phyloP scores from a whole-genome alignment of 805 yeast genomes.

The Saturnispora ahearnii region DNA sequence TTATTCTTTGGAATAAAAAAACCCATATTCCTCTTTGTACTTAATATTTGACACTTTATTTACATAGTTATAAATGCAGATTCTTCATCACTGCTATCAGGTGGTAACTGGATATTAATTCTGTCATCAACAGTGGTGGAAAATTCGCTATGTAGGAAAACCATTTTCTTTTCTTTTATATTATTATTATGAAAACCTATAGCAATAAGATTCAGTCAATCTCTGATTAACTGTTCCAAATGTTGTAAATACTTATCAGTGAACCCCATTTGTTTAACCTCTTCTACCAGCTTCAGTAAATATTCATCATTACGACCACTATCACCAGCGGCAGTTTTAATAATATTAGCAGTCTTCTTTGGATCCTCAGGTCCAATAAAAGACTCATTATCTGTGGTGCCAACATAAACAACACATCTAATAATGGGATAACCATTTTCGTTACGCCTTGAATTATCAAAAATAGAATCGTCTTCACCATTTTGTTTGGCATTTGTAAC shows the following conservation, averaged over 20 bases:
- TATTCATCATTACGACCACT: constrained; percentile 78
- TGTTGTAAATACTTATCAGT: constrained; percentile 36
- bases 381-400: constrained; percentile 70
- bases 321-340: constrained; percentile 56
- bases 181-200: too few species aligned
- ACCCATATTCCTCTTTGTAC: too few species aligned
- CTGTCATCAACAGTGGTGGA: too few species aligned
- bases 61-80: too few species aligned
- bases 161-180: too few species aligned
- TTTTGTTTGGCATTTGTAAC: constrained; percentile 23
- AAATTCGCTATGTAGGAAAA: too few species aligned
- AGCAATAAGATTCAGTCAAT: too few species aligned
- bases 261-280: constrained; percentile 36
- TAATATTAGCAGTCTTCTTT: constrained; percentile 49
- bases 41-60: too few species aligned
- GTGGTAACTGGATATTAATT: too few species aligned
- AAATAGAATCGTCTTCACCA: constrained; percentile 15
- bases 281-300: constrained; percentile 41
- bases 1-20: not conserved
- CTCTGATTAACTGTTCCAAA: constrained; percentile 14
- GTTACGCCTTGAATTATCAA: constrained; percentile 25
- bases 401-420: constrained; percentile 66
- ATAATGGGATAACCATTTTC: constrained; percentile 34
- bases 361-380: constrained; percentile 77
- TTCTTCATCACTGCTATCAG: too few species aligned